Conservation (phyloP, 805 yeast genomes). For the Sugiyamaella floridensis region DNA sequence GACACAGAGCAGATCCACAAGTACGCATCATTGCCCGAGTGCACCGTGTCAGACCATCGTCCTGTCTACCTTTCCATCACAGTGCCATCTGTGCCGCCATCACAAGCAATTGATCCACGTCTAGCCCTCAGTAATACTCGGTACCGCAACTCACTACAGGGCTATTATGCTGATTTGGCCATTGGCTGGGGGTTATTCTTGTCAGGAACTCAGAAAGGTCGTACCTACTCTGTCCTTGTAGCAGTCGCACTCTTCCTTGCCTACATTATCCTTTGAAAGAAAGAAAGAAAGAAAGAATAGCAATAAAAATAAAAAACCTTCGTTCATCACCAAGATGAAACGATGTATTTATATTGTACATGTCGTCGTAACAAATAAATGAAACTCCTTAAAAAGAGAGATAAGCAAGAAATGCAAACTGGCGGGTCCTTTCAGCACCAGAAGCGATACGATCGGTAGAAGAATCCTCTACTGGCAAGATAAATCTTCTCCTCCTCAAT, state of each 20-base stretch:
- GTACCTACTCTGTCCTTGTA: slow-evolving; percentile 1
- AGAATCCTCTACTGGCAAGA: slow-evolving; percentile 40
- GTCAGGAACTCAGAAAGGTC: slow-evolving; percentile 9
- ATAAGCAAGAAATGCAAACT: background rate
- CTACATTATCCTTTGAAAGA: background rate
- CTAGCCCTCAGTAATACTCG: slow-evolving; percentile 1
- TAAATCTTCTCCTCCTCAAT: slow-evolving; percentile 49
- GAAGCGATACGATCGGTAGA: slow-evolving; percentile 46
- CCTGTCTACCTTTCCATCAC: slow-evolving; percentile 53
- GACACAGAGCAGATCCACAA: slow-evolving; percentile 27
- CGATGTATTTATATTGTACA: no score
- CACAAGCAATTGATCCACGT: background rate
- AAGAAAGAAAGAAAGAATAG: background rate
- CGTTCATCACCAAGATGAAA: background rate
- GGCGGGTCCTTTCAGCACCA: slow-evolving; percentile 42
- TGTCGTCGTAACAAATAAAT: no score
- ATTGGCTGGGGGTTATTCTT: slow-evolving; percentile 16
- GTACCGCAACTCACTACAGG: background rate
- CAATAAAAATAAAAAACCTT: background rate
- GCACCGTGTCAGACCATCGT: slow-evolving; percentile 66
- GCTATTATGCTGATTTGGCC: slow-evolving; percentile 12
- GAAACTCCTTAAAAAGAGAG: no score
- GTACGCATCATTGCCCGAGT: slow-evolving; percentile 45
- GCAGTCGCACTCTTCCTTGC: slow-evolving; percentile 2
- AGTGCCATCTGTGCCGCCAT: slow-evolving; percentile 12